Percentiles rank a stretch among this genome's conserved stretches.
These are phyloP conservation scores for Panicum virgatum DNA, from an alignment of 202 grass and related monocot species.

Conservation along the genomic window DNA sequence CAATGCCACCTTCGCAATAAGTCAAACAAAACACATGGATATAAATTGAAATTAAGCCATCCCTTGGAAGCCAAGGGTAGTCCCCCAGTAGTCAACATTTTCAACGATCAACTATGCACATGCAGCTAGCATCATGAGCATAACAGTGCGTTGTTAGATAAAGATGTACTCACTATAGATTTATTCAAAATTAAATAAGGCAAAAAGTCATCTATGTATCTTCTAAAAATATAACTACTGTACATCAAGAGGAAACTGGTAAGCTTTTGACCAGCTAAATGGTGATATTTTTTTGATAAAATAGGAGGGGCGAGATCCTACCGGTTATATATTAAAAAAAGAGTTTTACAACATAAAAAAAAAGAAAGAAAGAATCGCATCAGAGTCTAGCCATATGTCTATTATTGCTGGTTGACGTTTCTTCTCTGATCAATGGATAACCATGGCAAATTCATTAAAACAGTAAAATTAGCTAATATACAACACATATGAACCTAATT, in stretches of 20 bases:
- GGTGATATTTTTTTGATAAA: too few species aligned
- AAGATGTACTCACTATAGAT: too few species aligned
- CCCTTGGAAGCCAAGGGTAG: slow-evolving; percentile 32
- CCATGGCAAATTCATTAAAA: background rate
- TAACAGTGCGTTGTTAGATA: background rate
- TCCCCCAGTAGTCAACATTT: slow-evolving; percentile 21
- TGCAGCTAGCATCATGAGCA: background rate
- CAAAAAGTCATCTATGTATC: background rate
- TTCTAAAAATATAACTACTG: background rate
- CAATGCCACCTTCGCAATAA: background rate
- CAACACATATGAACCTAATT: background rate
- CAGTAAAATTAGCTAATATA: background rate
- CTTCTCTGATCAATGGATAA: too few species aligned
- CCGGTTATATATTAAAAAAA: too few species aligned
- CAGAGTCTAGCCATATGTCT: too few species aligned
- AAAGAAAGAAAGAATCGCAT: too few species aligned
- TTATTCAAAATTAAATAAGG: background rate
- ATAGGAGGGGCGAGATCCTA: too few species aligned
- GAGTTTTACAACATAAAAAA: too few species aligned
- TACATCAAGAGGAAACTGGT: background rate
- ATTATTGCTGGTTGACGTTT: too few species aligned
- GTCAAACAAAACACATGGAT: background rate
- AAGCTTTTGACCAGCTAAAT: background rate
- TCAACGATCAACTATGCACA: background rate
- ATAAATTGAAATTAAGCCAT: slow-evolving; percentile 10